A percentile compares a stretch with the other conserved stretches of the same genome.
Evolutionary conservation across 2,329 filamentous ascomycete species (phyloP).

Genomic region (Sclerotinia subarctica): DNA sequence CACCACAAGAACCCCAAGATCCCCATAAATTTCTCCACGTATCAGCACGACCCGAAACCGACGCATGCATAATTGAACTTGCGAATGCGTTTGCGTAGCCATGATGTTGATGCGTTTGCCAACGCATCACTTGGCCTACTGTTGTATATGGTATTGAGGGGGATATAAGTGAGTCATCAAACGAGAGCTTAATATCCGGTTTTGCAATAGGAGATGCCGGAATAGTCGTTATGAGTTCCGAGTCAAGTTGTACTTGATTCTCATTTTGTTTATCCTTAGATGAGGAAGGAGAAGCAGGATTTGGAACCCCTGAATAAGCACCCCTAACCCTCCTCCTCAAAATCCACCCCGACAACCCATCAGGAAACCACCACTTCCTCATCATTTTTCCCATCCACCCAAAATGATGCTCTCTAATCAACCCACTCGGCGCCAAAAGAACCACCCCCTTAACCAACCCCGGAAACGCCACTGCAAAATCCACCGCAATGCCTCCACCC

Average conservation of each 20-base stretch:
- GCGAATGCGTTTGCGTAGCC: conserved; percentile 61
- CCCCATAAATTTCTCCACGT: conserved; percentile 48
- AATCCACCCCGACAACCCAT: conserved; percentile 41
- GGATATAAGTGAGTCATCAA: conserved; percentile 29
- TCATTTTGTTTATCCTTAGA: conserved; percentile 18
- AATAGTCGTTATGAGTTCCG: background rate
- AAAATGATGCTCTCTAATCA: conserved; percentile 59
- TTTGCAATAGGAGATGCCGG: background rate
- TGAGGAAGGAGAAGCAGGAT: background rate
- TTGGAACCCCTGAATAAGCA: background rate
- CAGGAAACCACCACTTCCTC: conserved; percentile 55
- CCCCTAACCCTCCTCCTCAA: conserved; percentile 19
- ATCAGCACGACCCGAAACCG: conserved; percentile 51
- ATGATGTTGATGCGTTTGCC: conserved; percentile 54
- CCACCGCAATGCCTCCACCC: conserved; percentile 69
- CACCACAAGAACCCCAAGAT: accelerated
- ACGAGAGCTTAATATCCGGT: conserved; percentile 22
- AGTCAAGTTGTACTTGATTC: conserved; percentile 19
- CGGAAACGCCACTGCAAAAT: conserved; percentile 68
- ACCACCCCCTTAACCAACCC: conserved; percentile 66
- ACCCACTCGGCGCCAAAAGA: conserved; percentile 74
- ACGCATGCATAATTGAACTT: conserved; percentile 53
- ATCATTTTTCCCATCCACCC: conserved; percentile 49
- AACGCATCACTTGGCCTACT: conserved; percentile 44
- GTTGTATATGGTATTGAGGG: conserved; percentile 27